phyloP scores from a whole-genome alignment of 2,329 filamentous ascomycete species.

The Claviceps spartinae region DNA sequence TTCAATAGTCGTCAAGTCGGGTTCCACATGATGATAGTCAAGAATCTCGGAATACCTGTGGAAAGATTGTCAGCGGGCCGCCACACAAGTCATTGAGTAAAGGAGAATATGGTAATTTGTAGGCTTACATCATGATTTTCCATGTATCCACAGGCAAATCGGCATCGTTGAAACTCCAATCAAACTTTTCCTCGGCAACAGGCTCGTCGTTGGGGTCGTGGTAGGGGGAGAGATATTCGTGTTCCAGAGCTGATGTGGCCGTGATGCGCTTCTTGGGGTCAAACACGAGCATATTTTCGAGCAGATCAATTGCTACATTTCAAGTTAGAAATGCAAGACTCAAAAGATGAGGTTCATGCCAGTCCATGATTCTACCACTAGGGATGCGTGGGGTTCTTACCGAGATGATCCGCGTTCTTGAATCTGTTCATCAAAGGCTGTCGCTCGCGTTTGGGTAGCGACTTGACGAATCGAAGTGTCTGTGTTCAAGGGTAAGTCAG shows the following conservation, averaged over 20 bases:
- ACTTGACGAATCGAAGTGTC: slow-evolving; percentile 96
- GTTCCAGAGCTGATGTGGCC: slow-evolving; percentile 70
- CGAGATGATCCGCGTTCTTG: slow-evolving; percentile 79
- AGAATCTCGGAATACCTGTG: slow-evolving; percentile 98
- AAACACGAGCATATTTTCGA: slow-evolving; percentile 96
- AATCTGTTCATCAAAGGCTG: slow-evolving; percentile 82
- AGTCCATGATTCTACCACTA: neutral
- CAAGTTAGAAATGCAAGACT: neutral
- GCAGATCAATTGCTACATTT: slow-evolving; percentile 65
- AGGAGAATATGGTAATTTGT: neutral
- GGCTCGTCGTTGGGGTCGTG: slow-evolving; percentile 97
- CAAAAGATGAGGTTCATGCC: neutral
- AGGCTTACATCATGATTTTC: slow-evolving; percentile 97
- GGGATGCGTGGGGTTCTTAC: slow-evolving; percentile 31
- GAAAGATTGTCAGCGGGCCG: neutral
- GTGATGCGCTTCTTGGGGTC: slow-evolving; percentile 93
- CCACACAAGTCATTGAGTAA: neutral
- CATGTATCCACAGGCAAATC: slow-evolving; percentile 97
- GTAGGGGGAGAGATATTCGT: slow-evolving; percentile 91
- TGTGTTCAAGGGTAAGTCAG: slow-evolving; percentile 20
- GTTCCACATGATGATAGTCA: slow-evolving; percentile 91
- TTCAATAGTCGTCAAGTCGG: slow-evolving; percentile 25
- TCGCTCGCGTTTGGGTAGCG: slow-evolving; percentile 84
- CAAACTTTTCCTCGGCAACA: slow-evolving; percentile 90
- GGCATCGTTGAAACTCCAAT: slow-evolving; percentile 99